phyloP scores from a whole-genome alignment of 2,329 filamentous ascomycete genomes.

The Ambrosiella cleistominuta region DNA sequence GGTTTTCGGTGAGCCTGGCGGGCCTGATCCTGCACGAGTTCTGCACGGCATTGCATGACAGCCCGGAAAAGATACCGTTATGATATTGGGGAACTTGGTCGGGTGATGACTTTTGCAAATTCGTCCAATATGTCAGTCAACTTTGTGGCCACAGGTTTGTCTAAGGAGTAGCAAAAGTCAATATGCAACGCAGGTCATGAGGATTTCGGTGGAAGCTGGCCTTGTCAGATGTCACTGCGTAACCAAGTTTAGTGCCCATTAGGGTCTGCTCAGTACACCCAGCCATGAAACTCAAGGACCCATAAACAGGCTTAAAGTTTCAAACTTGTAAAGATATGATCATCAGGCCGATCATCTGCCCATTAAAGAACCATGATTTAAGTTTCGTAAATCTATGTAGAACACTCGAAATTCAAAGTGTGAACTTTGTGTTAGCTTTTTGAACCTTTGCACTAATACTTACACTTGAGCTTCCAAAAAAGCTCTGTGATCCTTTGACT shows the following conservation, averaged over 20 bases:
- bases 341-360: background rate
- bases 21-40: background rate
- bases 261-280: too few relatives aligned
- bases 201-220: too few relatives aligned
- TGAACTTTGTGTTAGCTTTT: background rate
- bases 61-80: background rate
- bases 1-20: background rate
- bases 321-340: background rate
- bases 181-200: too few relatives aligned
- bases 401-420: background rate
- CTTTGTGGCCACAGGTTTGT: too few relatives aligned
- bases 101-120: background rate
- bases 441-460: background rate
- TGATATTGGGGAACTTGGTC: background rate
- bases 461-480: background rate
- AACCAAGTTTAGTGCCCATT: too few relatives aligned
- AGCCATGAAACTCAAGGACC: too few relatives aligned
- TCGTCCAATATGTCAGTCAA: too few relatives aligned
- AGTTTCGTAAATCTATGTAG: background rate
- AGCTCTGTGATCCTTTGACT: background rate
- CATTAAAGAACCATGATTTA: too few relatives aligned
- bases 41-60: background rate
- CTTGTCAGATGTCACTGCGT: too few relatives aligned
- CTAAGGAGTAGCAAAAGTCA: too few relatives aligned
- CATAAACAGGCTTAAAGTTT: too few relatives aligned